Base-by-base conservation (phyloP, 345 rosid species). In the Microcos paniculata region DNA sequence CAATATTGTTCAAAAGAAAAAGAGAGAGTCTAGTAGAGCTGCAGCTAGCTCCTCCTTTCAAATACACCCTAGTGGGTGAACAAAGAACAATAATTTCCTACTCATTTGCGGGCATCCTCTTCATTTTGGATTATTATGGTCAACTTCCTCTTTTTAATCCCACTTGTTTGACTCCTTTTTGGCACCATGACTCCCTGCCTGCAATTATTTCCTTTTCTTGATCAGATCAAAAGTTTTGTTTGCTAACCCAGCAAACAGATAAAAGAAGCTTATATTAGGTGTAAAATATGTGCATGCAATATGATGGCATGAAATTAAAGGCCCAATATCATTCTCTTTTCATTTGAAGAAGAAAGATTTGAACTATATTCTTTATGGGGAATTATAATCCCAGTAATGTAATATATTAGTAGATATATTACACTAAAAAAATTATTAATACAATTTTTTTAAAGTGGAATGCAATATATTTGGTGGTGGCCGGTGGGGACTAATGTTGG, bases 41-140 rank as follows among this genome's bases (percentile, higher is more conserved):
- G 28, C n/a, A 35, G 2, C 2, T 18, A 40, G 43, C n/a, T 33
- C 16, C 52, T 56, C 35, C 73, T 38, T 74, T 69, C 80, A 78
- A 73, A 66, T 70, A 59, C 21, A 65, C 19, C 59, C 68, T 53
- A 76, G 65, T 66, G 80, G 80, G 71, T 63, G 6, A 53, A 74
- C n/a, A 71, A 77, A 70, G 52, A 82, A 52, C 78, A 80, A 88
- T 87, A 46, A 84, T 87, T 84, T 78, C 68, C 84, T 73, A 80
- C 85, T 84, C 92, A 90, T 87, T 83, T 78, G 83, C 40, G 75
- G 75, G 48, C 53, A 49, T 71, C 70, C 58, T 55, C 13, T 80
- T 69, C 66, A 33, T 72, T 70, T 64, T 68, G 76, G 70, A 76
- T 73, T 77, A 21, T 62, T 62, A 30, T 75, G 52, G 80, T 86